A percentile compares a stretch with the other conserved stretches of the same genome.
These are phyloP conservation scores for Leucosporidium creatinivorum DNA, from an alignment of 768 basidiomycete genomes.

Conservation along the genomic window DNA sequence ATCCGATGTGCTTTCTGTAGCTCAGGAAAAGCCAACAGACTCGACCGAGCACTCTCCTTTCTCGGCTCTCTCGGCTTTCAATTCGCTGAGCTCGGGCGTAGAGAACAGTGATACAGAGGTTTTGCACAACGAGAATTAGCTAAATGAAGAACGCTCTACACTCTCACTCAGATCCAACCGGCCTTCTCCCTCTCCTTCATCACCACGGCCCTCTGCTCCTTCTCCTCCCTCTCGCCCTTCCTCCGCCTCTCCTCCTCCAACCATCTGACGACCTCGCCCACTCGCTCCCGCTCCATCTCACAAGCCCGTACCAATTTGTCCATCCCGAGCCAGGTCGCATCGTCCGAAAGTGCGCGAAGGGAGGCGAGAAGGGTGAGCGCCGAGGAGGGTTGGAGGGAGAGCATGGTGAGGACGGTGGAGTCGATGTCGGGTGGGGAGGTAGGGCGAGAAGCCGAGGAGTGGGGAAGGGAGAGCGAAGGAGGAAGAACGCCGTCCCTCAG, in stretches of 20 bases:
- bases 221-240: not conserved
- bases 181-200: not conserved
- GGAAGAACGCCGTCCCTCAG: too few species aligned
- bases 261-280: not conserved
- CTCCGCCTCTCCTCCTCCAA: not conserved
- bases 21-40: not conserved
- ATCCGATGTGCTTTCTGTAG: too few species aligned
- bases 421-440: too few species aligned
- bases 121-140: not conserved
- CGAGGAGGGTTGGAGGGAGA: not conserved
- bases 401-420: too few species aligned
- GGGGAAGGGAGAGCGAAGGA: too few species aligned
- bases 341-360: not conserved
- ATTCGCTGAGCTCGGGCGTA: not conserved
- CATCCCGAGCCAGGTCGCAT: not conserved
- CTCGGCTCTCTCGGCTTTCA: not conserved
- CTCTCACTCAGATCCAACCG: not conserved
- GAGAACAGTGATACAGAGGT: not conserved
- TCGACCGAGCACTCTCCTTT: not conserved
- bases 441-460: too few species aligned
- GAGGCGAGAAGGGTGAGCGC: not conserved
- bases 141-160: not conserved
- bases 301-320: not conserved
- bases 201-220: not conserved
- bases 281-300: not conserved